Conservation (phyloP, 2,329 filamentous ascomycete genomes). For the Penicillium sp. region DNA sequence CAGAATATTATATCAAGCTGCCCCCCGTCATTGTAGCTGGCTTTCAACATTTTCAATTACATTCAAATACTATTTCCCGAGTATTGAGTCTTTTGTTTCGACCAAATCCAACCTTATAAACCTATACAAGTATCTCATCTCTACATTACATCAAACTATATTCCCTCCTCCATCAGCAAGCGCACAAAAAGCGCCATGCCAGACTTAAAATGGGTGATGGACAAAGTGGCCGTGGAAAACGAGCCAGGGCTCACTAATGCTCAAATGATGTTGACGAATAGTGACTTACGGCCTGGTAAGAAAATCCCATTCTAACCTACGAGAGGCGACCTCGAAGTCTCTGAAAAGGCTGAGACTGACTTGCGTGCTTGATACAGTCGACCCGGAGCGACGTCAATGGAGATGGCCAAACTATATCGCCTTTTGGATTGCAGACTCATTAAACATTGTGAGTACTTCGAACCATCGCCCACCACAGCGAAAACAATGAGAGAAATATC, state of each 20-base stretch:
- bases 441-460: conserved; percentile 64
- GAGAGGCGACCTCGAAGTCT: neutral
- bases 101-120: no score
- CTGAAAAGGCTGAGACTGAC: neutral
- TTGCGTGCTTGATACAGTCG: conserved; percentile 58
- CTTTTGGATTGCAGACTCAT: conserved; percentile 83
- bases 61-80: no score
- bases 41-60: neutral
- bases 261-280: conserved; percentile 84
- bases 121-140: neutral
- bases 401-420: conserved; percentile 83
- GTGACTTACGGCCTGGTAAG: conserved; percentile 70
- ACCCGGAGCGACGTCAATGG: conserved; percentile 79
- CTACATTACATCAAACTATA: neutral
- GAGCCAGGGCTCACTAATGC: conserved; percentile 76
- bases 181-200: conserved; percentile 22
- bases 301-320: neutral
- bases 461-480: neutral
- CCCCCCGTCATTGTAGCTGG: neutral
- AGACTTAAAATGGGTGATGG: conserved; percentile 31
- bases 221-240: conserved; percentile 69
- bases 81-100: no score
- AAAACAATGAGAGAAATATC: neutral
- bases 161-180: neutral
- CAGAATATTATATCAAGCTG: neutral